Base-by-base conservation (phyloP, 164 flowering plant species). In the Vitis amurensis region DNA sequence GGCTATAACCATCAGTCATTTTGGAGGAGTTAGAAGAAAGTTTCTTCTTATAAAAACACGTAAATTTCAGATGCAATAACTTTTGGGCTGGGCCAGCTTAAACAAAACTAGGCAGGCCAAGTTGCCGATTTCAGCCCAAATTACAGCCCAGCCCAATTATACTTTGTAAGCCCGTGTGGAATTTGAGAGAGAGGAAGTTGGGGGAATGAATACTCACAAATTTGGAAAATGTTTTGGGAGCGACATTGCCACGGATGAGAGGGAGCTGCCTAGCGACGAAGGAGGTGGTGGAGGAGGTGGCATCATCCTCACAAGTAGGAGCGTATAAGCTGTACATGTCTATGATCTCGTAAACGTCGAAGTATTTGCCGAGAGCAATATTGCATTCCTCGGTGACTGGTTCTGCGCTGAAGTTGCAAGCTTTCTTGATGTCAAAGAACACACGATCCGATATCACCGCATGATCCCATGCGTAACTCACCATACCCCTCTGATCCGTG, bases 381-480 rank as follows among this genome's bases (percentile, higher is more conserved):
- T 70, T 13, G 78, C 97, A 93, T 0, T 16, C 78, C 0, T 19
- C 9, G 0, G 80, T 27, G 0, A 7, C 14, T 23, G 70, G 17
- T 0, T n/a, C 0, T 0, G 11, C 16, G 59, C 80, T 83, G 74
- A 91, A 93, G 67, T 91, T 69, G 82, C 98, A 93, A 1, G 68
- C 59, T 0, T 2, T 67, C 67, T 78, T 82, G 4, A 89, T 64
- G 2, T 78, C 68, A 0, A 77, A 6, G 77, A 86, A 84, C 10
- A 86, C 61, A 1, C 73, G 51, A 63, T 88, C 92, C 0, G 97
- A 92, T 23, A 92, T 83, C 66, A 92, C 85, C 0, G 97, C 94
- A 76, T 92, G 97, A 69, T 83, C 81, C 92, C 92, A 88, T 3
- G 94, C 93, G 63, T 88, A 92, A n/a, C 88, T 89, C 0, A 90